Base-by-base conservation (phyloP, 2,329 filamentous ascomycete species). In the Colletotrichum sp. region DNA sequence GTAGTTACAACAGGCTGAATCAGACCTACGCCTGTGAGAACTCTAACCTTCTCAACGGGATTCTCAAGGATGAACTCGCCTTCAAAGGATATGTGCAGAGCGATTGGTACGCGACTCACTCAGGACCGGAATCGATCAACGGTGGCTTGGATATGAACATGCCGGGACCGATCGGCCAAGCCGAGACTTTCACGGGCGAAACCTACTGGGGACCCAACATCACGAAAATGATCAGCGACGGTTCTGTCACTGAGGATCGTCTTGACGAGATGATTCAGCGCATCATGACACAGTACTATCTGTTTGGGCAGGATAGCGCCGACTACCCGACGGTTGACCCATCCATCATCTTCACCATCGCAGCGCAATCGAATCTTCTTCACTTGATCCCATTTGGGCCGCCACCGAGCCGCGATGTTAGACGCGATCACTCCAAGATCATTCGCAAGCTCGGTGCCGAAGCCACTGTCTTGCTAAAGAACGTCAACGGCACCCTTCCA, bases 121-220 rank as follows among this genome's bases (percentile, higher is more conserved):
- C 92, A n/a, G 95, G 94, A 75, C 90, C 92, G 7, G 88, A 88
- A 7, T 89, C 90, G 57, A 92, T 94, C 30, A 88, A 93, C 76
- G 90, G 91, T 21, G 95, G 95, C 34, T 83, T 96, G 76, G 95
- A 96, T 82, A 95, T 96, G 94, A 92, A 92, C 2, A 96, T 96
- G 94, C 94, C 94, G 0, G 94, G 95, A 7, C 74, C 74, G 6
- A 80, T 80, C 7, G 86, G 93, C 55, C 85, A 86, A 70, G 79
- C 76, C 84, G 18, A 78, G 66, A 16, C 63, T 21, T 6, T 77
- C 62, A 77, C 87, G 83, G 95, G 95, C 75, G 92, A 87, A 67
- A 87, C 90, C 78, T 91, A 84, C 80, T 91, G 91, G 82, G 95
- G 95, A 0, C 83, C 89, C 2, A 88, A 86, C 57, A 82, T 91